Base-by-base conservation (phyloP, 345 rosid species). In the Rhodamnia argentea region DNA sequence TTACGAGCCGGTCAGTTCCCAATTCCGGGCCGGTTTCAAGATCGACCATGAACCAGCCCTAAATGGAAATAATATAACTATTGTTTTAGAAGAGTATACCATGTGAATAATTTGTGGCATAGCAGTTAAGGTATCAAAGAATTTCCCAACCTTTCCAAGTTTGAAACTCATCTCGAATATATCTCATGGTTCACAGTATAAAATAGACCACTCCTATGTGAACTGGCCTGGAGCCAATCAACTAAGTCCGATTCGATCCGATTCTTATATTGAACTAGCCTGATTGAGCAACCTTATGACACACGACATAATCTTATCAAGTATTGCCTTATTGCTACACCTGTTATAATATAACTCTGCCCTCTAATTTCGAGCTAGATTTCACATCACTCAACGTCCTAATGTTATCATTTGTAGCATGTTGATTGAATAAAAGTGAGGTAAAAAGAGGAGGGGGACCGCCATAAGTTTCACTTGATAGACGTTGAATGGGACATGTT, bases 1-100 rank as follows among this genome's bases (percentile, higher is more conserved):
- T 64, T 15, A 64, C 4, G 23, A 64, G 29, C 37, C 20, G 10
- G 2, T 10, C 0, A 0, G 15, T 7, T 62, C 22, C 0, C 5
- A 0, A 62, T 62, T 15, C 18, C 0, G 15, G 0, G 20, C 18
- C 5, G 2, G 32, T 64, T 62, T 42, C 76, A 64, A 29, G 76
- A 27, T n/a, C 0, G 12, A 15, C 75, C 0, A 8, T 0, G 23
- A 8, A 29, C 22, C 22, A 16, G 0, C 76, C 76, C 76, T 15
- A 29, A 29, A 29, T 29, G 6, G 15, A 64, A 64, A 40, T 16
- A 0, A 29, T 59, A n/a, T 29, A 64, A 29, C 76, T 64, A 64
- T 64, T 64, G 22, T 29, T 62, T 62, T 29, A 29, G 40, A 29
- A 64, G 13, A 62, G 14, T 15, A 62, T 29, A 3, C 0, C 10